Evolutionary conservation across 768 basidiomycete genomes (phyloP), one percentile per base, ranked within the genome.

Genomic region (Scleroderma bovista): DNA sequence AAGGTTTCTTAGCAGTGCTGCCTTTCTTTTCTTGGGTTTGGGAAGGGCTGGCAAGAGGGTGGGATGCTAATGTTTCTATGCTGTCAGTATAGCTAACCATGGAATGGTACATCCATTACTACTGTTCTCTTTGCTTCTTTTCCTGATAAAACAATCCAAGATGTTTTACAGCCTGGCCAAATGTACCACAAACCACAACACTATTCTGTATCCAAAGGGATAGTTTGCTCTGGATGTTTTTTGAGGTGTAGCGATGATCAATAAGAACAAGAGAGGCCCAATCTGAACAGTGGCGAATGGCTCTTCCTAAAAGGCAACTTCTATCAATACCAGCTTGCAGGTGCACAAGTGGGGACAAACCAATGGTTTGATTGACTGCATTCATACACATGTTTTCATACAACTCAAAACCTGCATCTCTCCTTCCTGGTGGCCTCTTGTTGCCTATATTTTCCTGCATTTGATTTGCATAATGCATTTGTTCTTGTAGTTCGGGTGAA

Each of bases 291-390:
- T 97, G 94, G 38, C 95, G 83, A 51, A 97, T 95, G 4, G 94
- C 94, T 44, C 95, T 83, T 29, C 93, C 93, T 96, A 36, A 32
- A 20, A 11, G 12, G 40, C 23, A 58, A 50, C 31, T 10, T 39
- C 16, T 34, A 12, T 29, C 19, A 7, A n/a, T 31, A 17, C 39
- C 9, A 46, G 22, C 31, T 15, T n/a, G 7, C 9, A 34, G 32
- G 34, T 15, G 11, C 10, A 17, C 12, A 45, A 38, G 32, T 17
- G 3, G 15, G 2, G 38, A 37, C 84, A 49, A 44, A 90, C 94
- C 95, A 53, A 99, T 96, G 49, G 89, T 92, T 65, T 99, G 95
- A 67, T 99, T 99, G 46, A 99, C 93, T 0, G 93, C 89, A 55
- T 85, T 87, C 86, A 89, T 90, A 59, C 88, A 90, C 78, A 90